Evolutionary conservation across 139 green algal species (phyloP), one percentile per base, ranked within the genome.

Genomic region (Monoraphidium neglectum): DNA sequence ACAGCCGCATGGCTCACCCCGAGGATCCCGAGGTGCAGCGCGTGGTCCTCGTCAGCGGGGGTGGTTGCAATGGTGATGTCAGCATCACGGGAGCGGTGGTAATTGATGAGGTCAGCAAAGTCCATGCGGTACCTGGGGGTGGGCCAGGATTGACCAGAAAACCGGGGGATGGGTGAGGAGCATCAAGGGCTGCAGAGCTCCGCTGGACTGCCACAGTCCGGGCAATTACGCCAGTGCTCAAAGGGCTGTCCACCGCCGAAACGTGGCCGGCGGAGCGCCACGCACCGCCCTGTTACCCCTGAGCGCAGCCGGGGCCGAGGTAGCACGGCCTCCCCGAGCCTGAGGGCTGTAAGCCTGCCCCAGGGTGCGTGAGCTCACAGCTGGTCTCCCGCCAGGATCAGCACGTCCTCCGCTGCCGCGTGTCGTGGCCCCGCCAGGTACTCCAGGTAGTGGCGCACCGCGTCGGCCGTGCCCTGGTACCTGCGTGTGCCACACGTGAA

Each of bases 41-140:
- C 92, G 59, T 90, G 72, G 70, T 84, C 82, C 46, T 94, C 84
- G 77, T 97, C 94, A 61, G 93, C 87, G 8, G 95, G 95, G 59
- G 98, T 87, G 66, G 83, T 89, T 28, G 88, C 93, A 35, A 98
- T 91, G 53, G 93, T 98, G 76, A 98, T 91, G 82, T 98, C 95
- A 18, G 95, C 95, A 32, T 87, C 83, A 12, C 83, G 92, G 35
- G 87, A 77, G 33, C 93, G 77, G 82, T 98, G 93, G 56, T 91
- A 76, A 53, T 93, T 85, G 32, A 98, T 88, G 75, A 98, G 97
- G 37, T 93, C 78, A 81, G 94, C 90, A 91, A 97, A 98, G 85
- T 97, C 93, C 94, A 98, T 98, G 65, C 94, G 92, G 88, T 98
- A 98, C n/a, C 93, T 89, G 82, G 83, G 36, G 54, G 54, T 61